Base-by-base conservation (phyloP, 1,284 basidiomycete genomes). In the Coriolopsis trogii region DNA sequence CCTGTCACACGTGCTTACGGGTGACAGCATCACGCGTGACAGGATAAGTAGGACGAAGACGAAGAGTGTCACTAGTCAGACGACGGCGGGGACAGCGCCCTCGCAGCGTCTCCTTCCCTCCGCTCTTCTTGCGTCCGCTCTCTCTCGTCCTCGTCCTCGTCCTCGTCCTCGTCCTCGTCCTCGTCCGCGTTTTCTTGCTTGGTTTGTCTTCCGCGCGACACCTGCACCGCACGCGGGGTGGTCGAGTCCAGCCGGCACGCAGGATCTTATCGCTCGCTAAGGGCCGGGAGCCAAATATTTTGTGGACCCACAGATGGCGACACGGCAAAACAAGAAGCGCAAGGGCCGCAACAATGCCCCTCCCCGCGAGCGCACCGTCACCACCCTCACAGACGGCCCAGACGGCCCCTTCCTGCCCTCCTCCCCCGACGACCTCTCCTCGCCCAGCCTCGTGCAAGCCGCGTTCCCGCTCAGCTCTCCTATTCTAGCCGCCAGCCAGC, bases 331-430 rank as follows among this genome's bases (percentile, higher is more conserved):
- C 69, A 82, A 82, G 71, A 84, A 77, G 56, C 74, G 79, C 60
- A 82, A 82, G 66, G 75, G 72, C n/a, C 78, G 78, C 44, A 74
- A 67, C 66, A 74, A 75, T 67, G 67, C 71, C 25, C 59, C 63
- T 59, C 80, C 77, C 68, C 78, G 84, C 59, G 81, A 83, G 66
- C 76, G 82, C 51, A 85, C 82, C 15, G 81, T 85, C 58, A 82
- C 80, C 55, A 83, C 81, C 36, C 78, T 85, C 63, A 82, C 80
- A 18, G 76, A 80, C 59, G 79, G 79, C 56, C 73, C 76, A 29
- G 77, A 78, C 63, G 73, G 73, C 9, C 71, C 76, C 30, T 78
- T 76, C 54, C 69, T 77, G 46, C 67, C 76, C 23, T 73, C 79
- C 8, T 73, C 74, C 16, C 62, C 76, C 33, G 73, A 73, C 56